Conservation (phyloP, 164 flowering plant species). For the Brasenia schreberi region DNA sequence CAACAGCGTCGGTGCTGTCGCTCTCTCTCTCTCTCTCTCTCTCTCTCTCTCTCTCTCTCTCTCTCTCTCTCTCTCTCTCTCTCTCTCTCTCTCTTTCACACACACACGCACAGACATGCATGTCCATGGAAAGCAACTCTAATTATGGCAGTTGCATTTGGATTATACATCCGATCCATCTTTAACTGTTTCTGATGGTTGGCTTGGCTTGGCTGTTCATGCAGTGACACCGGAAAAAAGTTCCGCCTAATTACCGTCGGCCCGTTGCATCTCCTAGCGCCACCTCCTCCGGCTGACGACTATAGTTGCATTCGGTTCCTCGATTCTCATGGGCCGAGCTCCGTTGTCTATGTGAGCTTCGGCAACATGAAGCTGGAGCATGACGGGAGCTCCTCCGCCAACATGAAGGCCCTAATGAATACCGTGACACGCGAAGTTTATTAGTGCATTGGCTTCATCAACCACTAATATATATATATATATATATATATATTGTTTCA, state of each 20-base stretch:
- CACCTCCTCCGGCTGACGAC: constrained; percentile 15
- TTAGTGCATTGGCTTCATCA: too few species aligned
- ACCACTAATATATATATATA: too few species aligned
- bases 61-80: constrained; percentile 5
- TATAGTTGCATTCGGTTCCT: constrained; percentile 37
- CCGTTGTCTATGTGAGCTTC: constrained; percentile 51
- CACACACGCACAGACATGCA: neutral
- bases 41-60: constrained; percentile 7
- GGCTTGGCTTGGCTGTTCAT: too few species aligned
- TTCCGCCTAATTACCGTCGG: constrained; percentile 21
- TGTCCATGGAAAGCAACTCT: too few species aligned
- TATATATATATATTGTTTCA: too few species aligned
- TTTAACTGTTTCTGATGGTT: too few species aligned
- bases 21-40: constrained; percentile 5
- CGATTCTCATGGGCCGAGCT: constrained; percentile 10
- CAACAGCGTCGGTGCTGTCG: neutral
- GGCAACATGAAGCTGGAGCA: constrained; percentile 26
- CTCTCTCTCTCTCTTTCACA: constrained; percentile 4
- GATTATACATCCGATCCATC: too few species aligned
- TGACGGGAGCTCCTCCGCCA: constrained; percentile 4
- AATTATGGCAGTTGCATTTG: too few species aligned
- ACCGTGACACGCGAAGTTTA: too few species aligned
- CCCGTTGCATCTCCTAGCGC: constrained; percentile 9
- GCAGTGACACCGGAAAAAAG: too few species aligned
- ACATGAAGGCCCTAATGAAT: too few species aligned